Evolutionary conservation across 1,284 basidiomycete species (phyloP), one percentile per base, ranked within the genome.

Genomic region (Ganoderma boninense): DNA sequence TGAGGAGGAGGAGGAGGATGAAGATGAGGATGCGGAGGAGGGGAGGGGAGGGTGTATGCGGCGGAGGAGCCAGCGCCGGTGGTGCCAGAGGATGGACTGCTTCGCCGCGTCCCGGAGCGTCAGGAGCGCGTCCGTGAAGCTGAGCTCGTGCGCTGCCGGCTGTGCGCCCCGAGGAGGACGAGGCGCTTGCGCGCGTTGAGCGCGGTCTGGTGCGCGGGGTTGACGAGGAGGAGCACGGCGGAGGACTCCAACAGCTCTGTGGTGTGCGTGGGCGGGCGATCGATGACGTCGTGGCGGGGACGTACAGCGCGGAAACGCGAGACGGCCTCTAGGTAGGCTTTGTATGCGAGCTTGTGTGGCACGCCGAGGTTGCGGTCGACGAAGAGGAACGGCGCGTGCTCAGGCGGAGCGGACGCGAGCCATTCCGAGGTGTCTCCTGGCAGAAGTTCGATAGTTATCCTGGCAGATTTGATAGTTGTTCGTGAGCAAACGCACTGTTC

Each of bases 181-280:
- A 92, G 83, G 32, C 78, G 79, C 74, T 91, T 92, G 44, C 91
- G 81, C 7, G 80, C 71, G 76, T 92, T 92, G 54, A 92, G 79
- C 2, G 89, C 90, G 29, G 90, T 89, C 71, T 89, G 87, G 76
- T 92, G 89, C 0, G 89, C 89, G 23, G 91, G 88, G 78, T 92
- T 93, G 40, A 86, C 83, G n/a, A 92, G 82, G 8, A 92, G 77
- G 32, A 92, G 81, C 57, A 90, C 77, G 42, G 82, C 80, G 0
- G 88, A 84, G 2, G 84, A 82, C 29, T 78, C 76, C 4, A 80
- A 73, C 3, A 81, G 64, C 60, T 71, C 66, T 4, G 60, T 11
- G n/a, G 7, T 40, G 60, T 62, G 40, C 5, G 20, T 35, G 52
- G 6, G 43, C 18, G 44, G 3, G 44, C 5, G 14, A 56, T 56